phyloP scores from a whole-genome alignment of 1,284 basidiomycete species.

The Cutaneotrichosporon curvatum region DNA sequence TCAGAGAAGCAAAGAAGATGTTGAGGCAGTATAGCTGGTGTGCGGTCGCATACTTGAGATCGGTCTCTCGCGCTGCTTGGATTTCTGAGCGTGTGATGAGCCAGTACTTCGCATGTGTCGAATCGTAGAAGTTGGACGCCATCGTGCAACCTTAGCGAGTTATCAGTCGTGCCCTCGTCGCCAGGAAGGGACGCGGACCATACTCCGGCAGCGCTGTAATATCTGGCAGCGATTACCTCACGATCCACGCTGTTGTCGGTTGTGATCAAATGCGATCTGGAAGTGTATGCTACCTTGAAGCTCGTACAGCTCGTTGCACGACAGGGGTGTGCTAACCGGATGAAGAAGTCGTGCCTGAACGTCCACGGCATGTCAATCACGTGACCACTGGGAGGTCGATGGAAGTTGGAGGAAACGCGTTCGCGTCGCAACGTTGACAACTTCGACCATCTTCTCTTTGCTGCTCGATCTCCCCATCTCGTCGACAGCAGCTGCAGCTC shows the following conservation, averaged over 20 bases:
- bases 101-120: constrained; percentile 55
- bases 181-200: too few relatives aligned
- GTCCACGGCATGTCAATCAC: too few relatives aligned
- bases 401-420: not conserved
- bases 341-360: too few relatives aligned
- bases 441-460: not conserved
- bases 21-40: constrained; percentile 68
- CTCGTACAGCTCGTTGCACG: too few relatives aligned
- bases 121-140: constrained; percentile 42
- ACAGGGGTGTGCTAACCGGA: too few relatives aligned
- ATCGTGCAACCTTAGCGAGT: constrained; percentile 14
- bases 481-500: too few relatives aligned
- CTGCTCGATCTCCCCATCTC: not conserved
- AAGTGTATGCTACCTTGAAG: too few relatives aligned
- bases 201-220: too few relatives aligned
- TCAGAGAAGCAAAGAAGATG: constrained; percentile 78
- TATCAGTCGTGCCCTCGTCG: too few relatives aligned
- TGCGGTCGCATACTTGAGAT: constrained; percentile 67
- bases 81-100: constrained; percentile 71
- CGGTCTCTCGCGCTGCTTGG: constrained; percentile 62
- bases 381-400: not conserved
- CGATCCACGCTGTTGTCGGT: too few relatives aligned
- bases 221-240: too few relatives aligned
- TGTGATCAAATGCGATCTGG: too few relatives aligned
- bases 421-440: not conserved